phyloP scores from a whole-genome alignment of 2,329 filamentous ascomycete genomes.

The Knufia fluminis region DNA sequence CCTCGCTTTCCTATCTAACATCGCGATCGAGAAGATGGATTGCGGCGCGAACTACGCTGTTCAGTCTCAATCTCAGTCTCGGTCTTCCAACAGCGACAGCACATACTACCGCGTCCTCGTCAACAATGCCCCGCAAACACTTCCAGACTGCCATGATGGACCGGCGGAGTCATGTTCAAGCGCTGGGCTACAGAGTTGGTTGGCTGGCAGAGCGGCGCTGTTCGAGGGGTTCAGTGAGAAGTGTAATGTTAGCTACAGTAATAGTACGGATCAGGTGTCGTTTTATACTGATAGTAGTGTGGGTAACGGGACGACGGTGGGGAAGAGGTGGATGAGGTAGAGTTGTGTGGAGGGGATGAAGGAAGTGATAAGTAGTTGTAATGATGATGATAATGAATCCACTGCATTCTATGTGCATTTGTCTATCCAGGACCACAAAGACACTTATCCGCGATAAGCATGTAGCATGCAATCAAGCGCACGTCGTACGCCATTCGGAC shows the following conservation, averaged over 20 bases:
- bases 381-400: too few relatives aligned
- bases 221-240: slow-evolving; percentile 13
- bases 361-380: too few relatives aligned
- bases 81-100: slow-evolving; percentile 25
- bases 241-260: slow-evolving; percentile 13
- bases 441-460: too few relatives aligned
- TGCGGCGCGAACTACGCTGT: slow-evolving; percentile 48
- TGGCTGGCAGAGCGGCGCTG: slow-evolving; percentile 12
- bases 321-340: slow-evolving; percentile 1
- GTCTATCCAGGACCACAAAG: too few relatives aligned
- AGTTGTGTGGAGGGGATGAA: too few relatives aligned
- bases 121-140: slow-evolving; percentile 42
- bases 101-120: slow-evolving; percentile 43
- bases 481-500: too few relatives aligned
- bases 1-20: slow-evolving; percentile 56
- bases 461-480: too few relatives aligned
- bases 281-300: slow-evolving; percentile 11
- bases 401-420: too few relatives aligned
- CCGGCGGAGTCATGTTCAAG: slow-evolving; percentile 43
- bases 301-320: slow-evolving; percentile 13
- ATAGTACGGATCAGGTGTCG: slow-evolving; percentile 14
- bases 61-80: slow-evolving; percentile 21
- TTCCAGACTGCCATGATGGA: slow-evolving; percentile 41
- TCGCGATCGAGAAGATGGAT: slow-evolving; percentile 56
- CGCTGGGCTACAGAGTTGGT: slow-evolving; percentile 10